A percentile compares a stretch with the other conserved stretches of the same genome.
These are phyloP conservation scores for Friedmanniomyces endolithicus DNA, from an alignment of 495 filamentous ascomycete genomes.

Conservation along the genomic window DNA sequence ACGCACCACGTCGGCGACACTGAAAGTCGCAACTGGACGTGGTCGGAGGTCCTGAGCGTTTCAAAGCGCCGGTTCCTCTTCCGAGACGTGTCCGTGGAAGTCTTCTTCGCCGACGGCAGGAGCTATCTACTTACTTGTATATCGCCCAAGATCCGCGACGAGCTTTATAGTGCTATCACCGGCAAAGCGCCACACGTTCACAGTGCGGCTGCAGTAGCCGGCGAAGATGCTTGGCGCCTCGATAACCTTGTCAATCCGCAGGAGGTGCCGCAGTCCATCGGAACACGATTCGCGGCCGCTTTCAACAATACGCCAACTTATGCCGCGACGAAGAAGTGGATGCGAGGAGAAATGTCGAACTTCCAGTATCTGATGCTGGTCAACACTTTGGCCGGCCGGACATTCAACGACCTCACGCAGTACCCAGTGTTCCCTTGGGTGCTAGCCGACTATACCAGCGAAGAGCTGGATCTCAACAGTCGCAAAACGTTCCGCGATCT, in stretches of 20 bases:
- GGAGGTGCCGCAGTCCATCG: slow-evolving; percentile 68
- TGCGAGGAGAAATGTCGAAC: slow-evolving; percentile 89
- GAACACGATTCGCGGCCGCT: slow-evolving; percentile 87
- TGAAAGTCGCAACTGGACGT: slow-evolving; percentile 80
- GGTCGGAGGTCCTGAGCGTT: slow-evolving; percentile 89
- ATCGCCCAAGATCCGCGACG: slow-evolving; percentile 58
- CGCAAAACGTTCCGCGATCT: slow-evolving; percentile 79
- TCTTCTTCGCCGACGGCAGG: slow-evolving; percentile 92
- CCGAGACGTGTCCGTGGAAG: slow-evolving; percentile 84
- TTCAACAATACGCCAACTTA: slow-evolving; percentile 64
- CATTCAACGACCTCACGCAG: slow-evolving; percentile 95
- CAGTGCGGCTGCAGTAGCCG: slow-evolving; percentile 38
- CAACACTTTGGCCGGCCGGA: slow-evolving; percentile 92
- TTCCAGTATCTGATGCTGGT: slow-evolving; percentile 98
- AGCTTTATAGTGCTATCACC: slow-evolving; percentile 59
- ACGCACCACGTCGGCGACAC: slow-evolving; percentile 47
- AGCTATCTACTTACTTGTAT: slow-evolving; percentile 86
- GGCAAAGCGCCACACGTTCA: slow-evolving; percentile 66
- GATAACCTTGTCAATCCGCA: slow-evolving; percentile 74
- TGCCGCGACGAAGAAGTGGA: slow-evolving; percentile 81
- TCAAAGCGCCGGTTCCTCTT: slow-evolving; percentile 92
- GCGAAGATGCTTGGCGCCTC: slow-evolving; percentile 72
- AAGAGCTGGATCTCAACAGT: slow-evolving; percentile 79
- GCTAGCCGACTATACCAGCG: slow-evolving; percentile 86
- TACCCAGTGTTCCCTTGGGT: slow-evolving; percentile 99